Evolutionary conservation across 345 rosid genomes (phyloP).

Genomic region (Hibiscus trionum): DNA sequence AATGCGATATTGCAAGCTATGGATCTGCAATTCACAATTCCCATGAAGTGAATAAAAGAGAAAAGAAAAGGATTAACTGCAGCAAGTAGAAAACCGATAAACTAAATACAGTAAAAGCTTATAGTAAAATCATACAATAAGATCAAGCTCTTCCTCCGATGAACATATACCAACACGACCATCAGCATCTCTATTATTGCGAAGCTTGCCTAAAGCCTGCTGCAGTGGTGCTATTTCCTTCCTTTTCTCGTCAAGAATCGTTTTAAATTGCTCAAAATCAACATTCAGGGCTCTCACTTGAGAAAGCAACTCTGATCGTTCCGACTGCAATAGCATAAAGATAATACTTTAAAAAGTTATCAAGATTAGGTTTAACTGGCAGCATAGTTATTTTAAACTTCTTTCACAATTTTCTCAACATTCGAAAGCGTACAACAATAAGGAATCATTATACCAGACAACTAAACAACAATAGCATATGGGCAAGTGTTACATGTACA

Average conservation of each 20-base stretch:
- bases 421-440: background rate
- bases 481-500: background rate
- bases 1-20: constrained; percentile 67
- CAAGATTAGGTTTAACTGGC: background rate
- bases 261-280: constrained; percentile 36
- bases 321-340: constrained; percentile 26
- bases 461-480: background rate
- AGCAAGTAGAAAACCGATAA: constrained; percentile 5
- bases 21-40: constrained; percentile 49
- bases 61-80: constrained; percentile 3
- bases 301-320: constrained; percentile 34
- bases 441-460: background rate
- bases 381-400: background rate
- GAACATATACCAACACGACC: constrained; percentile 59
- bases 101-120: constrained; percentile 7
- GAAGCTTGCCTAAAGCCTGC: constrained; percentile 79
- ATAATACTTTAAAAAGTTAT: background rate
- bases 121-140: constrained; percentile 38
- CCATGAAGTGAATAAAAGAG: constrained; percentile 12
- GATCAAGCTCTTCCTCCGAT: constrained; percentile 80
- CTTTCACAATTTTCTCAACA: background rate
- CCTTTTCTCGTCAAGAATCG: constrained; percentile 53
- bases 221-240: constrained; percentile 81
- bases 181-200: constrained; percentile 33
- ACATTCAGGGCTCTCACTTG: constrained; percentile 26